Conservation (phyloP, 179 eudicot genomes). For the Monotropa hypopitys region DNA sequence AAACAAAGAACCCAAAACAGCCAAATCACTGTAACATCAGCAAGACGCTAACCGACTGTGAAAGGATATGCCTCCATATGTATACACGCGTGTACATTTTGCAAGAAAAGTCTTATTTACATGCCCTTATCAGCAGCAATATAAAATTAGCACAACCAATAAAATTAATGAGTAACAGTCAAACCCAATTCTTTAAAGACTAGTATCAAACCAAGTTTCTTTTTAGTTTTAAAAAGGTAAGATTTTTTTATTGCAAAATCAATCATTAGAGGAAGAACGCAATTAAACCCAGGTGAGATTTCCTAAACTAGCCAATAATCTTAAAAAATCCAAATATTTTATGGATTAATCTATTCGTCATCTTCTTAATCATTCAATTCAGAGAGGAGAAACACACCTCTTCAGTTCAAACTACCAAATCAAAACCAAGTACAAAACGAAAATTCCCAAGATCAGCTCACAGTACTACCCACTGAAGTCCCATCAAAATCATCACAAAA, state of each 20-base stretch:
- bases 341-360: constrained; percentile 5
- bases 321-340: constrained; percentile 4
- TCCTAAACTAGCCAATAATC: constrained; percentile 17
- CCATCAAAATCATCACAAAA: constrained; percentile 14
- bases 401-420: constrained; percentile 8
- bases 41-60: constrained; percentile 3
- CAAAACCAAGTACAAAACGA: constrained; percentile 1
- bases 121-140: constrained; percentile 37
- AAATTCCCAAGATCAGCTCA: constrained; percentile 17
- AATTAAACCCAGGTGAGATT: constrained; percentile 39
- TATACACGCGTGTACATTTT: background rate
- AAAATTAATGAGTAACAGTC: constrained; percentile 24
- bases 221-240: constrained; percentile 13
- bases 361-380: background rate
- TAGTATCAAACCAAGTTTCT: constrained; percentile 12
- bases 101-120: constrained; percentile 9
- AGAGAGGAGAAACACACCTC: constrained; percentile 17
- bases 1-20: constrained; percentile 5
- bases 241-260: constrained; percentile 25
- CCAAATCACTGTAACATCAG: constrained; percentile 5
- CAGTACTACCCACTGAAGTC: constrained; percentile 1
- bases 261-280: constrained; percentile 34
- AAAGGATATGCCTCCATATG: constrained; percentile 2
- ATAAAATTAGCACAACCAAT: constrained; percentile 11
- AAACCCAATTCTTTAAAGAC: constrained; percentile 36